Conservation (phyloP, 345 rosid species). For the Arabis hirsuta region DNA sequence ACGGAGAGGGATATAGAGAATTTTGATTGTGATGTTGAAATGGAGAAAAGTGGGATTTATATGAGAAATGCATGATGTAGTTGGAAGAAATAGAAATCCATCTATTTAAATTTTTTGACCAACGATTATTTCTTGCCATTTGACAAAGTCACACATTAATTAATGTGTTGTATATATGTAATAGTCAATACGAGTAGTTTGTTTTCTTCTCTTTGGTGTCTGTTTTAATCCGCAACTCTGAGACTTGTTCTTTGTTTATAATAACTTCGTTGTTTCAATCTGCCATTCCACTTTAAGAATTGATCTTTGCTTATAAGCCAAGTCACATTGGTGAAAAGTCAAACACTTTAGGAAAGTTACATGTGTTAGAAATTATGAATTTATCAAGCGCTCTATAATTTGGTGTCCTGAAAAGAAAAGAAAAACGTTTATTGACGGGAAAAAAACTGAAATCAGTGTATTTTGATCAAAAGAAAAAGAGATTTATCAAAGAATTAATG, state of each 20-base stretch:
- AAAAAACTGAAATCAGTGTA: background rate
- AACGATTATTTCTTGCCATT: too few species aligned
- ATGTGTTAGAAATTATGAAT: background rate
- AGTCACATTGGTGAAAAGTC: too few species aligned
- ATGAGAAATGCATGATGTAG: background rate
- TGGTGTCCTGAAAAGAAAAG: too few species aligned
- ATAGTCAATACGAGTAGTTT: conserved; percentile 7
- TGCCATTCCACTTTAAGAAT: background rate
- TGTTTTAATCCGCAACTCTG: too few species aligned
- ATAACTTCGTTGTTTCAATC: background rate
- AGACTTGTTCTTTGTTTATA: too few species aligned
- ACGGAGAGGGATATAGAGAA: conserved; percentile 3
- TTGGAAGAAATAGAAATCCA: too few species aligned
- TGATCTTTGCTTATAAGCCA: conserved; percentile 23
- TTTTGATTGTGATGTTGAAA: conserved; percentile 34
- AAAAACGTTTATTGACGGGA: background rate
- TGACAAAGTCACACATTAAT: too few species aligned
- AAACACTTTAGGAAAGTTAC: too few species aligned
- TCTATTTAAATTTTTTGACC: too few species aligned
- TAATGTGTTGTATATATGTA: background rate
- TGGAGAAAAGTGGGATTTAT: conserved; percentile 24
- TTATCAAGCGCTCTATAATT: too few species aligned
- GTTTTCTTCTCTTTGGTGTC: conserved; percentile 3
- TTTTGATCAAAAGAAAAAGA: background rate
- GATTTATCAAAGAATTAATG: background rate